Base-by-base conservation (phyloP, 805 yeast genomes). In the Kuraishia borneana region DNA sequence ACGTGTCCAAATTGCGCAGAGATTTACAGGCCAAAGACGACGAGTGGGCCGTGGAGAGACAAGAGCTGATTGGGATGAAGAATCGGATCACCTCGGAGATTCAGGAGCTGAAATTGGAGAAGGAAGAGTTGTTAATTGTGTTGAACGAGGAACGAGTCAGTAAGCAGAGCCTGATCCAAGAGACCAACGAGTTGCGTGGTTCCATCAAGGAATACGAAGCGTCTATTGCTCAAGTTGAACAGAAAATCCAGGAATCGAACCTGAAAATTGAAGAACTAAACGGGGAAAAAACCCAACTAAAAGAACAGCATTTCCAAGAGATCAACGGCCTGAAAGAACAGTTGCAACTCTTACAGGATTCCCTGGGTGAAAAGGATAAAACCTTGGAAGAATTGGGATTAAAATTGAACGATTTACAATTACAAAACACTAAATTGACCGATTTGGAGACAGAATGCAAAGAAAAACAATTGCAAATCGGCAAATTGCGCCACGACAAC, bases 401-500 rank as follows among this genome's bases (percentile, higher is more conserved):
- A 1, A 32, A 29, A 17, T 25, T 48, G 3, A 19, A 34, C 1
- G 48, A 43, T 6, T 40, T 51, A 12, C 39, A 41, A 17, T 33
- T 22, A 8, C 50, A 52, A 32, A 33, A 55, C 3, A 37, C 37
- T 33, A 53, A 42, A 20, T 29, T 57, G 21, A 38, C 46, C 1
- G 63, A 60, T 46, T 62, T 65, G 34, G 82, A 68, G 48, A 60
- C 53, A 35, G 87, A 66, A 50, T 61, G 68, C 30, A 76, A 63
- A 61, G 87, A 68, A 40, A 87, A 84, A 54, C 84, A 77, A 38
- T 60, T 88, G 22, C 70, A 77, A 33, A 74, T 92, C 34, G 97
- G 97, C 2, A 92, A 89, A 51, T 67, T 92, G 33, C 73, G 96
- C 35, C 97, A 89, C 53, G 98, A 92, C 54, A 89, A 94, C 2